phyloP scores from a whole-genome alignment of 2,329 filamentous ascomycete species.

The Graphiopsis chlorocephala region DNA sequence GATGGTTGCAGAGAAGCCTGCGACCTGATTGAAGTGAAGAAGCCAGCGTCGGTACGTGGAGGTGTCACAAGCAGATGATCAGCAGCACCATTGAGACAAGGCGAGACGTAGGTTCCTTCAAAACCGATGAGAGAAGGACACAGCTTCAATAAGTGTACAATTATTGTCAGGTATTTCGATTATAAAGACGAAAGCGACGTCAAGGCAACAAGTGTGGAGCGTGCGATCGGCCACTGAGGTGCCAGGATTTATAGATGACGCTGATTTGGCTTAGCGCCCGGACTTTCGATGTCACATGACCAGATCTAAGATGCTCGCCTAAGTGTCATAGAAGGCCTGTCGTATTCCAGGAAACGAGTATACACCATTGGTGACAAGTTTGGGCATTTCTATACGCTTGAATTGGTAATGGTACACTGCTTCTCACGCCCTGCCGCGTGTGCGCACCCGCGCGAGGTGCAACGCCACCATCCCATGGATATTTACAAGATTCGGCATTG shows the following conservation, averaged over 20 bases:
- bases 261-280: neutral
- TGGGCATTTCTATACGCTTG: constrained; percentile 10
- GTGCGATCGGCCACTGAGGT: constrained; percentile 7
- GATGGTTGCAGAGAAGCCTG: neutral
- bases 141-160: neutral
- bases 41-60: neutral
- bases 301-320: neutral
- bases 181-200: neutral
- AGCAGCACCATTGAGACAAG: neutral
- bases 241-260: constrained; percentile 7
- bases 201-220: constrained; percentile 1
- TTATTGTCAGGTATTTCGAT: neutral
- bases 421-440: constrained; percentile 1
- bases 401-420: constrained; percentile 16
- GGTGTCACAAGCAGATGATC: neutral
- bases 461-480: constrained; percentile 14
- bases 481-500: constrained; percentile 15
- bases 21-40: neutral
- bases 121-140: neutral
- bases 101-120: neutral
- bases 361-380: neutral
- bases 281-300: constrained; percentile 10
- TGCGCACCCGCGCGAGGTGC: neutral
- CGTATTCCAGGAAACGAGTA: neutral
- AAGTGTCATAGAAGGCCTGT: neutral